A percentile compares a stretch with the other conserved stretches of the same genome.
phyloP scores from a whole-genome alignment of 371 early-diverging fungal species.

The Umbelopsis sp. region DNA sequence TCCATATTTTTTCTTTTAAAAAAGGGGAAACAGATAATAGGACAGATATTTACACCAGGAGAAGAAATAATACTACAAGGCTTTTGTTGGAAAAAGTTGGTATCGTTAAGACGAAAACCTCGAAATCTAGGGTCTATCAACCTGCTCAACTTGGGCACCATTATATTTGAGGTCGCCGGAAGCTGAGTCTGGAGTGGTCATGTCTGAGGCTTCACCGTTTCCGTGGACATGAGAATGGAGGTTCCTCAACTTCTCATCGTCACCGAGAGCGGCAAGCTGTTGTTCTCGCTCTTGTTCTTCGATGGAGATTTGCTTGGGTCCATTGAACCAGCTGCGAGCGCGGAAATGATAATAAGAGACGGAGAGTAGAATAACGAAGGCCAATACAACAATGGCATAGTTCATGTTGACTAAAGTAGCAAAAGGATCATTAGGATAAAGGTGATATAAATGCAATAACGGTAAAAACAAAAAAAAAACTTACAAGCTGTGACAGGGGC shows the following conservation, averaged over 20 bases:
- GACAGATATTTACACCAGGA: background rate
- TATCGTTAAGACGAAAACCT: background rate
- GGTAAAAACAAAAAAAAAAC: background rate
- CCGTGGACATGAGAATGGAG: background rate
- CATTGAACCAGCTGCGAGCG: constrained; percentile 58
- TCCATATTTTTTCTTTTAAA: no score
- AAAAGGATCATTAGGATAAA: background rate
- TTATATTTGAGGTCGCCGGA: background rate
- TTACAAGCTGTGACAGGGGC: constrained; percentile 56
- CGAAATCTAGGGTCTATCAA: background rate
- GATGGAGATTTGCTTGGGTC: constrained; percentile 28
- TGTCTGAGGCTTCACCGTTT: background rate
- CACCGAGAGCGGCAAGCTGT: background rate
- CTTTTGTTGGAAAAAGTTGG: background rate
- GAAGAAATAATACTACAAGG: background rate
- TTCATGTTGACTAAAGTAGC: constrained; percentile 41
- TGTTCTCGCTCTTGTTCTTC: constrained; percentile 11
- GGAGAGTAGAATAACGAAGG: constrained; percentile 33
- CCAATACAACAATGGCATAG: constrained; percentile 47
- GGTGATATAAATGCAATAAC: background rate
- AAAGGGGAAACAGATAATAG: no score
- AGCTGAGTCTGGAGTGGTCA: background rate
- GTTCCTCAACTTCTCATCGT: background rate
- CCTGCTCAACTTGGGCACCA: background rate
- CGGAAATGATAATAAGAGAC: constrained; percentile 50